These are phyloP conservation scores for Pseudocercospora cruenta DNA, from an alignment of 2,329 filamentous ascomycete species.

Conservation along the genomic window DNA sequence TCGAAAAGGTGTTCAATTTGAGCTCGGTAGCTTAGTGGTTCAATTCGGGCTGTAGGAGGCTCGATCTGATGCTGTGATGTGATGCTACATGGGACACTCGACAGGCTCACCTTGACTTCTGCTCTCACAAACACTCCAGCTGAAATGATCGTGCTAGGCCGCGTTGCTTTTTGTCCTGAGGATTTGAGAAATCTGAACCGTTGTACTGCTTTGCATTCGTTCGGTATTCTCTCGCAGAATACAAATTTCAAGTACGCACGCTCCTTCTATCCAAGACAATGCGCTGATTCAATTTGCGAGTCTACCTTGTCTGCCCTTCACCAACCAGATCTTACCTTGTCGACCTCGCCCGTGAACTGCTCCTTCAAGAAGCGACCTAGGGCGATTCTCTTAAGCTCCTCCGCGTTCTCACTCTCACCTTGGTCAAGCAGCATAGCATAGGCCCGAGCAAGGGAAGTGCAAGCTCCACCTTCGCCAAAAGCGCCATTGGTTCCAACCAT, in stretches of 20 bases:
- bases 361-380: conserved; percentile 15
- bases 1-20: background rate
- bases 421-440: conserved; percentile 19
- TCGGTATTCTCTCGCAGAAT: background rate
- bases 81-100: background rate
- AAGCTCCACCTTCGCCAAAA: conserved; percentile 17
- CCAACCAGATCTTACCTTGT: conserved; percentile 13
- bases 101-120: background rate
- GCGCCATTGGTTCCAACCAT: conserved; percentile 19
- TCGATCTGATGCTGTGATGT: background rate
- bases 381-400: conserved; percentile 16
- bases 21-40: background rate
- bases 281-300: background rate
- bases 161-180: background rate
- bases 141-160: background rate
- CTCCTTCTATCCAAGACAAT: background rate
- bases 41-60: background rate
- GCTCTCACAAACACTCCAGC: background rate
- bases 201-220: background rate
- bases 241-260: background rate
- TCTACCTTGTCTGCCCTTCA: background rate
- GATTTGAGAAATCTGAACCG: background rate
- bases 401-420: conserved; percentile 16
- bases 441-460: conserved; percentile 18
- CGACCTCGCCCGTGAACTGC: conserved; percentile 14